Percentiles rank a stretch among this genome's conserved stretches.
Evolutionary conservation across 1,284 basidiomycete species (phyloP).

Genomic region (Rhodotorula sp.): DNA sequence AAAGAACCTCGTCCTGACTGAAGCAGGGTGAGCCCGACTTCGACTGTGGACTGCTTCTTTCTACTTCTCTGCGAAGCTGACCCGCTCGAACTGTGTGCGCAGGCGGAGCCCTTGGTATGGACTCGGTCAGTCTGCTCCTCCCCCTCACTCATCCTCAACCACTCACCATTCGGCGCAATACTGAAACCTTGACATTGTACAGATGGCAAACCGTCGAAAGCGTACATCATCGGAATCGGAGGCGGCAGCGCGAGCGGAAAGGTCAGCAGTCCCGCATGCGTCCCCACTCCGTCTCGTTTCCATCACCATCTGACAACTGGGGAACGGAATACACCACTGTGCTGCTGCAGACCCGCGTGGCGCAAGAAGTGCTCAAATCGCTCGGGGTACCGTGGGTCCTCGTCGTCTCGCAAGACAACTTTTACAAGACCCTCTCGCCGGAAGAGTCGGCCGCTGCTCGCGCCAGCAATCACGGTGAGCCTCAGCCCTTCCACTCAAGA

Average conservation of each 20-base stretch:
- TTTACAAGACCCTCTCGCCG: constrained; percentile 76
- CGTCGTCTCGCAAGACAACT: constrained; percentile 88
- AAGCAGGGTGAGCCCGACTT: constrained; percentile 1
- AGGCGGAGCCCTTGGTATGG: constrained; percentile 14
- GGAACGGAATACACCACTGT: no score
- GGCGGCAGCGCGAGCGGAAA: constrained; percentile 93
- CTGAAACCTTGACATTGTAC: background rate
- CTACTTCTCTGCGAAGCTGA: background rate
- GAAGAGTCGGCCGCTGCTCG: constrained; percentile 74
- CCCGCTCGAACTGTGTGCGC: background rate
- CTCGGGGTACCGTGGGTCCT: constrained; percentile 82
- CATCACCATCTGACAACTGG: background rate
- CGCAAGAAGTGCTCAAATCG: constrained; percentile 74
- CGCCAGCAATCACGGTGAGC: constrained; percentile 15
- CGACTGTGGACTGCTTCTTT: background rate
- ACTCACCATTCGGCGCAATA: background rate
- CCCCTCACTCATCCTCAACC: background rate
- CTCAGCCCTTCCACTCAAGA: background rate
- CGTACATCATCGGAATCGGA: constrained; percentile 91
- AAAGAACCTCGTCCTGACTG: constrained; percentile 14
- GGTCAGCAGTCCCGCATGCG: constrained; percentile 54
- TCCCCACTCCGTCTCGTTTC: background rate
- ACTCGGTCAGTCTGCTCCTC: background rate
- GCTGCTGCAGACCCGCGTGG: constrained; percentile 74
- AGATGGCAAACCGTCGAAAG: constrained; percentile 67